phyloP scores from a whole-genome alignment of 805 yeast species.

The Komagataella pastoris region DNA sequence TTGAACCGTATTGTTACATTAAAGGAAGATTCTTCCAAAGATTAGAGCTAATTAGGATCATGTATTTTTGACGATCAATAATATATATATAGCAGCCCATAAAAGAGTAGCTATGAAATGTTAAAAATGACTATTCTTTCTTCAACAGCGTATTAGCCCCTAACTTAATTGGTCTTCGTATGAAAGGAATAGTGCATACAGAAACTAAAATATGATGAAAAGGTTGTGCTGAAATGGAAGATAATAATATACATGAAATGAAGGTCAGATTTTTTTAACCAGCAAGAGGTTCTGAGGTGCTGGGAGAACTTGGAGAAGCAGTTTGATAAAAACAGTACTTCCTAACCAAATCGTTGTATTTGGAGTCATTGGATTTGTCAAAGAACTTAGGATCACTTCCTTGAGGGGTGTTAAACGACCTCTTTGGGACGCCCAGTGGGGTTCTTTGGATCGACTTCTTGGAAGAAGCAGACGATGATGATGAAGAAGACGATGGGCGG shows the following conservation, averaged over 20 bases:
- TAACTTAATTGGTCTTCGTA: background rate
- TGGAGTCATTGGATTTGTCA: background rate
- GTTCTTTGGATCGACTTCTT: background rate
- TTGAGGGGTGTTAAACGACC: background rate
- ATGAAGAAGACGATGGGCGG: slow-evolving; percentile 4
- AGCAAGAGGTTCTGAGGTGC: background rate
- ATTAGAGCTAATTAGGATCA: background rate
- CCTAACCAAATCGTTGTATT: background rate
- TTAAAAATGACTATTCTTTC: background rate
- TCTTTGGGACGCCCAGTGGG: background rate
- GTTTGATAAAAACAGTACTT: background rate
- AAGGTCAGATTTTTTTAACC: background rate
- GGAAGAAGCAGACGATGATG: slow-evolving; percentile 2
- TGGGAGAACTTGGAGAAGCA: background rate
- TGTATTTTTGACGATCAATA: background rate
- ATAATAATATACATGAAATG: background rate
- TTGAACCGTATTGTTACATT: slow-evolving; percentile 88
- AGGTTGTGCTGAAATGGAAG: background rate
- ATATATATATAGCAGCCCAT: background rate
- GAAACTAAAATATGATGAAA: background rate
- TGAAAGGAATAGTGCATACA: background rate
- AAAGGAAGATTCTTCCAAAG: slow-evolving; percentile 62
- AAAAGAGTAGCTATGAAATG: background rate
- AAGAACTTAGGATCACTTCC: background rate
- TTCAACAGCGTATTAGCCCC: background rate